Evolutionary conservation across 1,139 yeast genomes (phyloP), one percentile per base, ranked within the genome.

Genomic region (Spathaspora sp.): DNA sequence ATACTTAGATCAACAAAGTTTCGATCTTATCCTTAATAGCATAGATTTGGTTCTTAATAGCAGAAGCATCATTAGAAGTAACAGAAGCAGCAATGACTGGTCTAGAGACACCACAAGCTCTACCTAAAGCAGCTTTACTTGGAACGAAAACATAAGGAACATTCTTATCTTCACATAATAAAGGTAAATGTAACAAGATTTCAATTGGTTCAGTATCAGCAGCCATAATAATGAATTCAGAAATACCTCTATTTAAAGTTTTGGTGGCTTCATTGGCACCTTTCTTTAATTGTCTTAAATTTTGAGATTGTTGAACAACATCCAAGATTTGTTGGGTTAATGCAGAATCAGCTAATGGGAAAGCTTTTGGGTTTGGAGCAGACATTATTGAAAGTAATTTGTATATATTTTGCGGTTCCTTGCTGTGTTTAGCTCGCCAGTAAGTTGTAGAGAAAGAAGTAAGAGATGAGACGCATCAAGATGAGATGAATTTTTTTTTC

Each of bases 221-320:
- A 60, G 99, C 99, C 97, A 95, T 90, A 77, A 95, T 89, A 74
- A 95, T 91, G 82, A 95, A 93, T 78, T 93, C 99, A 62, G 97
- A 88, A 66, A 95, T 93, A 84, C 99, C 99, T 81, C 99, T 89
- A 87, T 95, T 93, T 76, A 93, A 84, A 63, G 99, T 93, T 82
- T 95, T 93, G 78, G 99, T 95, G 63, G 99, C 96, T 78, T 93
- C 99, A 73, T 95, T 93, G 58, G 99, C 99, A 74, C 99, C 99
- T 76, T 93, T 93, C 83, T 95, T 93, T 73, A 93, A 84, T 77
- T 95, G 99, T 80, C 98, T 90, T 73, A 93, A 84, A 78, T 89
- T 91, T 64, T 96, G 91, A 53, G 98, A 89, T 79, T 93, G 99
- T 78, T 93, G 99, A 63, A 89, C 95, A 67, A 95, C 91, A 66